Evolutionary conservation across 179 eudicot genomes (phyloP), one percentile per base, ranked within the genome.

Genomic region (Pouteria campechiana): DNA sequence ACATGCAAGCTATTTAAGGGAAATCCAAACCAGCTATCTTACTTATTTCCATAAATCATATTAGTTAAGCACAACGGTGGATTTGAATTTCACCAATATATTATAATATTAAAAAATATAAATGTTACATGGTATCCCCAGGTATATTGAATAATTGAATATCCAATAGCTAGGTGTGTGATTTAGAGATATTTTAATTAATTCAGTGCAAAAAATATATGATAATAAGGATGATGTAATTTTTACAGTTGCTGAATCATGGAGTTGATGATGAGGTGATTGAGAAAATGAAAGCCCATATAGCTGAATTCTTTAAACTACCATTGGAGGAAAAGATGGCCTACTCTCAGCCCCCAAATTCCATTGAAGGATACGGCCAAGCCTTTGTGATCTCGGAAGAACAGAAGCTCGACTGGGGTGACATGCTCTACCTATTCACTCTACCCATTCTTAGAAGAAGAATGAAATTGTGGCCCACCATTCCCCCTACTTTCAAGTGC

Each of bases 321-420:
- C 55, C 64, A n/a, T 28, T 64, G 19, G 54, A 57, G 36, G 54
- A 57, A 34, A 64, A 64, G 46, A 51, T 44, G 63, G 48, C 23
- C 5, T 57, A 9, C 24, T 58, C 58, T 7, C 63, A 64, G 23
- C 21, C 12, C 17, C 45, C 58, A 43, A 36, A 35, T 14, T 29
- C 2, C 6, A 39, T 57, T 34, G 60, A 64, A 52, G 69, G 64
- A 3, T 57, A 57, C 31, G 69, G 69, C 12, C 64, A 58, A 50
- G 50, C 55, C 6, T 50, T 50, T 50, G 51, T 43, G 27, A 28
- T 46, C 5, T 52, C 63, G 13, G 49, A 63, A 31, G 63, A 56
- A 24, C 61, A 62, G 44, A 62, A 55, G 46, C 57, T 62, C 9
- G 68, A 62, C 33, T 50, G 63, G 68, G 63, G 40, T 18, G 59